Base-by-base conservation (phyloP, 2,329 filamentous ascomycete species). In the Trichophyton rubrum region DNA sequence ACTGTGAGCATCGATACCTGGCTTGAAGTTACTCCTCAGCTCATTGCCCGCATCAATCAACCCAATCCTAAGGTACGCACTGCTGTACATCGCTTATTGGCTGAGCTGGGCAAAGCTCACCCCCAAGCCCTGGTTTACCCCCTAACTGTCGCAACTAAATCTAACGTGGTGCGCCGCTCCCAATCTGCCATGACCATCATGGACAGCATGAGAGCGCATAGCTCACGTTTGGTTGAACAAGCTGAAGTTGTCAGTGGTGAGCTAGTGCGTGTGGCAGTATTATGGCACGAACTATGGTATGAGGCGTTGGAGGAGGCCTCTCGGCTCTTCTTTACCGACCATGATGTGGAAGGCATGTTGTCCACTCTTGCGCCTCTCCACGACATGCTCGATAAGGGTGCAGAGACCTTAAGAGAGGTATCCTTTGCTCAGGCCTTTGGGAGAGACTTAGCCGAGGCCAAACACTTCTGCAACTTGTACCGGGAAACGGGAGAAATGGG, bases 211-310 rank as follows among this genome's bases (percentile, higher is more conserved):
- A 87, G 91, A 43, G 88, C 92, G 66, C 95, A 99, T 71, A 97
- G 91, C 70, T 86, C 90, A 20, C 87, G 85, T 67, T 82, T 99
- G 40, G 93, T 99, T 7, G 89, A 96, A 65, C 93, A 99, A 74
- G 93, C 93, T 40, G 92, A 96, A 70, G 81, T 91, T 55, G 91
- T 99, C 66, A 97, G 92, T 71, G 88, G 93, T 69, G 95, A 99
- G 72, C 83, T 99, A 60, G 97, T 99, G 69, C 86, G 93, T 58
- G 95, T 99, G 62, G 93, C 93, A 15, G 92, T 99, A 1, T 75
- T 99, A 24, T 99, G 95, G 95, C 93, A 99, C 70, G 93, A 99
- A 70, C 88, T 95, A 66, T 99, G 93, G 93, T 93, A 99, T 66
- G 95, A 99, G 74, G 95, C 89, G 30, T 80, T 99, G 15, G 93